Conservation (phyloP, 2,329 filamentous ascomycete species). For the Pezicula neosporulosa region DNA sequence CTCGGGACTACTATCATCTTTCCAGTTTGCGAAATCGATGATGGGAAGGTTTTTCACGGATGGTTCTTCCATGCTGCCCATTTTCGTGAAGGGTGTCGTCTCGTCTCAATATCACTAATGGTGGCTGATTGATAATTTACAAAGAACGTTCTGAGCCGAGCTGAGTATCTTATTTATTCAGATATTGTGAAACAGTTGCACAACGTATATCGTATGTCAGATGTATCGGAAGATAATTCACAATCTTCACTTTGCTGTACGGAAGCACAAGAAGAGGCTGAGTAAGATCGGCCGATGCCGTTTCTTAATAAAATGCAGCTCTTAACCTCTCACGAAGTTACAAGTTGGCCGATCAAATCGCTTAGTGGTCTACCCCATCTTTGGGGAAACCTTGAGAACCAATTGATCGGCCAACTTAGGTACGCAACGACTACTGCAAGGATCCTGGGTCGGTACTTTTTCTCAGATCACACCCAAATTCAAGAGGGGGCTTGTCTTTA, state of each 20-base stretch:
- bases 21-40: constrained; percentile 21
- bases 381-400: neutral
- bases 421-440: too few relatives aligned
- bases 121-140: too few relatives aligned
- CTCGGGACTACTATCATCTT: constrained; percentile 13
- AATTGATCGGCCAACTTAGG: constrained; percentile 2
- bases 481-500: too few relatives aligned
- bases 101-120: too few relatives aligned
- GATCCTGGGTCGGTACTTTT: too few relatives aligned
- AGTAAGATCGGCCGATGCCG: neutral
- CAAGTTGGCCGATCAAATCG: constrained; percentile 4
- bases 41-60: constrained; percentile 12
- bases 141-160: too few relatives aligned
- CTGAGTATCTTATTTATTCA: too few relatives aligned
- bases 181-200: neutral
- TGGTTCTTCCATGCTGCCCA: neutral
- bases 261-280: neutral
- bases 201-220: neutral
- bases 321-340: neutral
- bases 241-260: too few relatives aligned
- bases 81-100: neutral
- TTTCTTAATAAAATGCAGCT: neutral
- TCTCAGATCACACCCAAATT: too few relatives aligned
- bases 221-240: neutral
- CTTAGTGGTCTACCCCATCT: neutral